Base-by-base conservation (phyloP, 768 basidiomycete genomes). In the Pilatotrama ljubarskyi region DNA sequence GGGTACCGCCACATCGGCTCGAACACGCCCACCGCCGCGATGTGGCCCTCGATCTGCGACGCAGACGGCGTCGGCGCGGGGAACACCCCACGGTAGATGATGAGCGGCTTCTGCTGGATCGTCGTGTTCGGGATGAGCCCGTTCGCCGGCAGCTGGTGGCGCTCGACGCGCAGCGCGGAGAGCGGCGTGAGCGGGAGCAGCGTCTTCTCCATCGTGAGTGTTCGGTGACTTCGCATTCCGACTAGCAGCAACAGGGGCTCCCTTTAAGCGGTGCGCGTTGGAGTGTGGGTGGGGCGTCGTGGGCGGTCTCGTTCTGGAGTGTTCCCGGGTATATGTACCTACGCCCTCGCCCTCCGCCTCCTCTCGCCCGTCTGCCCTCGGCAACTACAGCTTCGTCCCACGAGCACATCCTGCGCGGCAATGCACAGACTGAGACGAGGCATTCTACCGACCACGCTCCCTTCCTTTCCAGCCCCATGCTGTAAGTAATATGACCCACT, bases 1-100 rank as follows among this genome's bases (percentile, higher is more conserved):
- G 75, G 73, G 66, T 75, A 80, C 14, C 74, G 72, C 77, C 79
- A 78, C 55, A 74, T 70, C 3, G 78, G 78, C 36, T 59, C 58
- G n/a, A 73, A 72, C 15, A 74, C 73, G 9, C 73, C 76, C 25
- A 74, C 64, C 26, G 57, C 66, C 15, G 44, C 42, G 35, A 80
- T 61, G 61, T 79, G 75, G 17, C 68, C 59, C 49, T 78, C 76
- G 55, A 79, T 70, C 25, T 64, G 54, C 17, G 61, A 40, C 1
- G 70, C 47, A 9, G 68, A 60, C 18, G 61, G 54, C 25, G 64
- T 58, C 11, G 65, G 59, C 37, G 47, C n/a, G 3, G 53, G 36
- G 61, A 76, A 77, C 55, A 66, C 72, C 48, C 56, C 55, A 29
- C 72, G 73, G 64, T 79, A 80, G 66, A 78, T 70, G 63, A 76